Conservation (phyloP, 495 filamentous ascomycete genomes). For the Pyrenopolyporus hunteri region DNA sequence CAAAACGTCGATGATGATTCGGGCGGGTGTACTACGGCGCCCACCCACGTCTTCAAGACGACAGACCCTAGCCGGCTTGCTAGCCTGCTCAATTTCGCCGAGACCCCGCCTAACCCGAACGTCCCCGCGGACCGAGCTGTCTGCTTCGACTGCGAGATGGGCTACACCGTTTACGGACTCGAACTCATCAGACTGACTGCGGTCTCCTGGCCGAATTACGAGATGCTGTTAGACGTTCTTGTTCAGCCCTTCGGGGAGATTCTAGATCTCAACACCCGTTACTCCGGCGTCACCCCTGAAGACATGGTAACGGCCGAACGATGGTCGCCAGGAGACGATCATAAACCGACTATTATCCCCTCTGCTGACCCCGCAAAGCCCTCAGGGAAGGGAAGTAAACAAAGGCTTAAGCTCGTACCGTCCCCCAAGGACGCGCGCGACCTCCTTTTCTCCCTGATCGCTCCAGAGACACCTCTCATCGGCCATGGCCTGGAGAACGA, state of each 20-base stretch:
- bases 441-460: conserved; percentile 72
- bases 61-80: conserved; percentile 77
- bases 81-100: conserved; percentile 74
- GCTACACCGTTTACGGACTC: conserved; percentile 83
- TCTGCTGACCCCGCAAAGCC: conserved; percentile 4
- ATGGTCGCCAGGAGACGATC: conserved; percentile 49
- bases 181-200: conserved; percentile 90
- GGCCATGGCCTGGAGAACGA: conserved; percentile 97
- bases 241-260: conserved; percentile 84
- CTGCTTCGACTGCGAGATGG: conserved; percentile 97
- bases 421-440: conserved; percentile 74
- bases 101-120: conserved; percentile 69
- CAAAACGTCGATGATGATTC: conserved; percentile 67
- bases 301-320: conserved; percentile 72
- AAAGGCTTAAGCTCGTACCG: conserved; percentile 66
- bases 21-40: conserved; percentile 69
- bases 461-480: conserved; percentile 78
- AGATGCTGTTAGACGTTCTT: conserved; percentile 78
- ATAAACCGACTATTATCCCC: conserved; percentile 16
- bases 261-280: conserved; percentile 88
- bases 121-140: conserved; percentile 58
- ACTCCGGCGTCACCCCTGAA: conserved; percentile 80
- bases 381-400: background rate
- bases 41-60: conserved; percentile 88
- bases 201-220: conserved; percentile 80